A percentile compares a stretch with the other conserved stretches of the same genome.
Conservation (phyloP, 805 yeast species). For the Candida morakotiae region DNA sequence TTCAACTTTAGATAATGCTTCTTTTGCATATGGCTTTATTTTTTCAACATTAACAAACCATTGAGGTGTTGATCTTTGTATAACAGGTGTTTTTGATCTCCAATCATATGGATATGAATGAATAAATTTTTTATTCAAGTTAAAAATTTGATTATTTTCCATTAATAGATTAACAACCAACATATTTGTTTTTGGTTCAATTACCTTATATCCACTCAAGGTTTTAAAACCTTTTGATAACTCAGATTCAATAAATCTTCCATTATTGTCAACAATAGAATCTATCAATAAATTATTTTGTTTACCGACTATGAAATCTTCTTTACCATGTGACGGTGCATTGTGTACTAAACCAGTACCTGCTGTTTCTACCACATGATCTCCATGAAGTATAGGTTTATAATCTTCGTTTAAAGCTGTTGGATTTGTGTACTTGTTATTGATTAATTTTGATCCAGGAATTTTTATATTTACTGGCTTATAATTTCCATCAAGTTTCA, state of each 20-base stretch:
- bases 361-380: conserved; percentile 71
- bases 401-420: conserved; percentile 3
- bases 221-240: conserved; percentile 44
- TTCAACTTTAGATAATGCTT: conserved; percentile 56
- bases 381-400: conserved; percentile 70
- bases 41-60: conserved; percentile 88
- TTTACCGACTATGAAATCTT: conserved; percentile 76
- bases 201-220: conserved; percentile 41
- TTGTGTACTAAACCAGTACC: conserved; percentile 97
- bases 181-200: conserved; percentile 20
- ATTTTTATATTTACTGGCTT: conserved; percentile 9
- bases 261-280: conserved; percentile 78
- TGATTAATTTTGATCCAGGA: conserved; percentile 22
- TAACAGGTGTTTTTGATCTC: conserved; percentile 94
- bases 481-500: conserved; percentile 22
- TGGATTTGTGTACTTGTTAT: conserved; percentile 35
- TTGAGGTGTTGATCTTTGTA: conserved; percentile 92
- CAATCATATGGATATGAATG: conserved; percentile 97
- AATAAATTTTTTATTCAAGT: conserved; percentile 45
- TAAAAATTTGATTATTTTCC: conserved; percentile 41
- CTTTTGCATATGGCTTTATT: conserved; percentile 60
- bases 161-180: conserved; percentile 54
- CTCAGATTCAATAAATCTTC: conserved; percentile 53
- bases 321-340: conserved; percentile 98
- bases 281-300: conserved; percentile 51